Conservation (phyloP, 495 filamentous ascomycete species). For the Rhizodiscina lignyota region DNA sequence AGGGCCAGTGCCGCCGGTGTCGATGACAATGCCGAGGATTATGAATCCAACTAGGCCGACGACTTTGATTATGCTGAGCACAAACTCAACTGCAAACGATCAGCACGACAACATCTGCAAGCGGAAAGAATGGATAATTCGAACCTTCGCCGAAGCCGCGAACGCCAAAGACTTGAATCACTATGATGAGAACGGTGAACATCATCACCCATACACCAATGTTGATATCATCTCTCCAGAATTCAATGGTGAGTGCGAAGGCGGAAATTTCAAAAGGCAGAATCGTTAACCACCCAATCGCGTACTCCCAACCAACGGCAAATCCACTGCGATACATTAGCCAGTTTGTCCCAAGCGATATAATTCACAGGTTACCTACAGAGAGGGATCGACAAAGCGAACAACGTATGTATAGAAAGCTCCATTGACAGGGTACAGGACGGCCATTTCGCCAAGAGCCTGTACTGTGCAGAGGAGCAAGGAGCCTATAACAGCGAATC, state of each 20-base stretch:
- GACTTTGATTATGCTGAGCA: conserved; percentile 32
- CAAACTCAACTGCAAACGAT: no score
- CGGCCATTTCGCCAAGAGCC: conserved; percentile 52
- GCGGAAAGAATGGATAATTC: no score
- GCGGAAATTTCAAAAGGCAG: conserved; percentile 32
- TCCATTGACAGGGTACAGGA: conserved; percentile 52
- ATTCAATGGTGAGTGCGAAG: conserved; percentile 40
- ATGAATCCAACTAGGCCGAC: conserved; percentile 28
- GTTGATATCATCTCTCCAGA: conserved; percentile 32
- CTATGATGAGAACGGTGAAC: conserved; percentile 26
- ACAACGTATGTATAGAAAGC: conserved; percentile 37
- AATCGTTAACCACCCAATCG: conserved; percentile 26
- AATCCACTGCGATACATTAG: no score
- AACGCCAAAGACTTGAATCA: conserved; percentile 30
- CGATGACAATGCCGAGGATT: conserved; percentile 17
- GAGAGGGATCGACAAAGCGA: conserved; percentile 41
- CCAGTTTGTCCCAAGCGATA: no score
- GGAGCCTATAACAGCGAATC: conserved; percentile 35
- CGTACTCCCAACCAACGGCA: conserved; percentile 35
- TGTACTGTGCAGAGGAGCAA: conserved; percentile 27
- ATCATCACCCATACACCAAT: conserved; percentile 31
- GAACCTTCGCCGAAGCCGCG: conserved; percentile 35
- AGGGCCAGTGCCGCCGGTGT: conserved; percentile 16
- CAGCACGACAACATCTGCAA: no score
- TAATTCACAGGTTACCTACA: no score